phyloP scores from a whole-genome alignment of 495 filamentous ascomycete genomes.

The Aspergillus avenaceus region DNA sequence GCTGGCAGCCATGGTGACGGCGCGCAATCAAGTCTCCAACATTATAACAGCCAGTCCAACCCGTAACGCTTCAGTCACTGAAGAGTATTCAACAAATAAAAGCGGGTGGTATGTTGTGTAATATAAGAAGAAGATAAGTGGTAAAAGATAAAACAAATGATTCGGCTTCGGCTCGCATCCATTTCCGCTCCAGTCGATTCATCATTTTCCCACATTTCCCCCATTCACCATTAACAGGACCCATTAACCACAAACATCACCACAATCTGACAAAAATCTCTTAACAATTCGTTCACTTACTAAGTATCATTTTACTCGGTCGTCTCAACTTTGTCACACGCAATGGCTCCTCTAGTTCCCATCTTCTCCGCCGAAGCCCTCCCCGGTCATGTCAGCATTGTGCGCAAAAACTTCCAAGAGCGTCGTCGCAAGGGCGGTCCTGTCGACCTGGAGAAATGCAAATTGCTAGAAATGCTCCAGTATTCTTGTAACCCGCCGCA shows the following conservation, averaged over 20 bases:
- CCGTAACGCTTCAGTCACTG: not conserved
- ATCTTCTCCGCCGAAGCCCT: conserved; percentile 36
- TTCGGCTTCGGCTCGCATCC: too few species aligned
- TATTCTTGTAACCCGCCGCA: conserved; percentile 68
- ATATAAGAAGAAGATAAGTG: not conserved
- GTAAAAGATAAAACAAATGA: not conserved
- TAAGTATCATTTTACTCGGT: not conserved
- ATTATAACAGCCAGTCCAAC: too few species aligned
- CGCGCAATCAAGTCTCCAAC: conserved; percentile 12
- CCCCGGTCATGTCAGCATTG: conserved; percentile 38
- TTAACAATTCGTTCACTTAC: too few species aligned
- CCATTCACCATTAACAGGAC: too few species aligned
- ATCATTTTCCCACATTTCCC: too few species aligned
- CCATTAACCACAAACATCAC: too few species aligned
- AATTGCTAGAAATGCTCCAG: conserved; percentile 74
- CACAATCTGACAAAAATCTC: too few species aligned
- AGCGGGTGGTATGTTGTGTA: not conserved
- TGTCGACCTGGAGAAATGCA: conserved; percentile 62
- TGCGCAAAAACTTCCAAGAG: conserved; percentile 38
- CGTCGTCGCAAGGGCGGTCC: conserved; percentile 39
- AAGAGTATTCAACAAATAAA: not conserved
- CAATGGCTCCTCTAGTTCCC: conserved; percentile 42
- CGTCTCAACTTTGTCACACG: not conserved
- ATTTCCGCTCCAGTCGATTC: too few species aligned
- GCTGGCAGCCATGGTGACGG: conserved; percentile 29